Evolutionary conservation across 225 moss, liverwort and hornwort genomes (phyloP).

Genomic region (Asterella californica): DNA sequence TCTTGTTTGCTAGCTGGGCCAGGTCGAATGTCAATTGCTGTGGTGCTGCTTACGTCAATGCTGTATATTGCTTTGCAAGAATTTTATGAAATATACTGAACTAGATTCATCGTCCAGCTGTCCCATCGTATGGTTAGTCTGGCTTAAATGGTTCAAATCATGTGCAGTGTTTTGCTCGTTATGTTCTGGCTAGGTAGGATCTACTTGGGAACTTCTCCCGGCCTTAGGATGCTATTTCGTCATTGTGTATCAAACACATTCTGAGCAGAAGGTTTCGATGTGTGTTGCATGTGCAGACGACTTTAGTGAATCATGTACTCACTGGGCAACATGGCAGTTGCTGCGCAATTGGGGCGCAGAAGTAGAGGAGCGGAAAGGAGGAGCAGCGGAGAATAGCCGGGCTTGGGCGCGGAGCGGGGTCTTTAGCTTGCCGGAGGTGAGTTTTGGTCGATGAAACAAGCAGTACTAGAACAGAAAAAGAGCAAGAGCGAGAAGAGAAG

Average conservation of each 20-base stretch:
- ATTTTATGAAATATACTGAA: not conserved
- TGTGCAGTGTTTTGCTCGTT: not conserved
- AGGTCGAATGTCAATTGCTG: no score
- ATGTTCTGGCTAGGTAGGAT: not conserved
- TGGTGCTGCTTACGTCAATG: no score
- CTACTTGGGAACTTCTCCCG: not conserved
- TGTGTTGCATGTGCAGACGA: conserved; percentile 55
- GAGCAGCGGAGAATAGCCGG: not conserved
- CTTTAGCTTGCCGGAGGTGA: not conserved
- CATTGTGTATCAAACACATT: not conserved
- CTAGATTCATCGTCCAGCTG: not conserved
- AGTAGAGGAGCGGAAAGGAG: not conserved
- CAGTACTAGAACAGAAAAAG: no score
- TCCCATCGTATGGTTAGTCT: not conserved
- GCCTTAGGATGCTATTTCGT: not conserved
- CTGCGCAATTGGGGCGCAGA: not conserved
- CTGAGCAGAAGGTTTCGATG: not conserved
- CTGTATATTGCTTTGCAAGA: not conserved
- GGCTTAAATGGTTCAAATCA: not conserved
- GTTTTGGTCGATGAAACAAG: not conserved
- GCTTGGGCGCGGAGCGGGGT: not conserved
- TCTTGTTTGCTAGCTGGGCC: no score
- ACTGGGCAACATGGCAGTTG: conserved; percentile 77
- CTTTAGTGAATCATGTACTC: conserved; percentile 84
- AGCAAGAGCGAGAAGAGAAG: not conserved